Base-by-base conservation (phyloP, 148 eudicot species). In the Chenopodium berlandieri region DNA sequence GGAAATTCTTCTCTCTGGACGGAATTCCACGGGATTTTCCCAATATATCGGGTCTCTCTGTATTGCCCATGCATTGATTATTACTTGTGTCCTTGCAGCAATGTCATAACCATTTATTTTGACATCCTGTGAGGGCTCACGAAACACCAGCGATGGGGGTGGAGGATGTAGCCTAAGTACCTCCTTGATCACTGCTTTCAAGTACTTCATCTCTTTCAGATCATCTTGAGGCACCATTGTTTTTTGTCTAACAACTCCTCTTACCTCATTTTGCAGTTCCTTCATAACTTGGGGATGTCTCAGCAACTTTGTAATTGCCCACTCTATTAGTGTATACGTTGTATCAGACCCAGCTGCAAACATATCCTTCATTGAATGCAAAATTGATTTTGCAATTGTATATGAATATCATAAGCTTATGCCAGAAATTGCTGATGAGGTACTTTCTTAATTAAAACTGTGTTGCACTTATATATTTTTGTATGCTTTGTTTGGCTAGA, bases 1-100 rank as follows among this genome's bases (percentile, higher is more conserved):
- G 23, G 54, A 85, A 89, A 52, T 85, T 82, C 1, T 77, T 71
- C 91, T 85, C 69, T 86, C 85, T 4, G 91, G 91, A 23, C 22
- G 13, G 47, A 85, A 89, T 67, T 81, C 80, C 1, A 81, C 79
- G 0, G 88, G 86, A 3, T 52, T 34, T 11, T 79, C 82, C 91
- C 91, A 89, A 1, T 54, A 72, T 2, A 25, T n/a, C 0, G 89
- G 84, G 69, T 89, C 89, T 34, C 82, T 69, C 16, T 75, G 84
- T 25, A 89, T 83, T 2, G 88, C 86, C 79, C 82, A 80, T 8
- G 77, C 89, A 60, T 89, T 89, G 54, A 81, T 66, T 4, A 87
- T 40, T 0, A 85, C 81, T 62, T 63, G 83, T 70, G 89, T 89
- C 3, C 80, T 80, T 50, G 85, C 80, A 23, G 85, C 84, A 58